Base-by-base conservation (phyloP, 352 stramenopile species). In the Phytophthora megakarya region DNA sequence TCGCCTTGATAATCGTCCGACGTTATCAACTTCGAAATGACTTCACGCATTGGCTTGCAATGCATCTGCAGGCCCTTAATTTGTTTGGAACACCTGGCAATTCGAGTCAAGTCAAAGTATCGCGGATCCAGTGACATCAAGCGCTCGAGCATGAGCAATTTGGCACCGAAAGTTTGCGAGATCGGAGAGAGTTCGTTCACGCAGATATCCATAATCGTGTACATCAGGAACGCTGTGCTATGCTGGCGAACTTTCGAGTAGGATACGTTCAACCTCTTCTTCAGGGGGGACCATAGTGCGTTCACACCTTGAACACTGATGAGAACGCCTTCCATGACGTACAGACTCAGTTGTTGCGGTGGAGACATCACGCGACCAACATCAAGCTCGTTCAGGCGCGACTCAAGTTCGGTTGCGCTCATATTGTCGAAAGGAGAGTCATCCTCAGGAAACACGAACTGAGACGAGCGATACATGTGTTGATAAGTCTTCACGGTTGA, bases 241-340 rank as follows among this genome's bases (percentile, higher is more conserved):
- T 92, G 80, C 51, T 94, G 85, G 11, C 84, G 80, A n/a, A 93
- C 75, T 40, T 90, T 89, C 8, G 81, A 92, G 72, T 93, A 92
- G 4, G 82, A 91, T 19, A 78, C 86, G 42, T 88, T 72, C 43
- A 91, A 45, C 3, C 81, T 70, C 8, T 65, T 32, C 45, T 87
- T 89, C 21, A 91, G 58, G 1, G 75, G 49, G 4, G 49, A n/a
- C 78, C 80, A 93, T 1, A 84, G 46, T n/a, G 73, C 56, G 15
- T 68, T 86, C 6, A 65, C 44, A 0, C 63, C 62, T 3, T 93
- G 82, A 0, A 93, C 74, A 23, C 76, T 89, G 63, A 92, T 85
- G 16, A 91, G 61, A 3, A 87, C 77, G 15, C 85, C 68, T 48
- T 84, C 78, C 58, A 87, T 74, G 26, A 87, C 76, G 50, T 87